Base-by-base conservation (phyloP, 441 rosid genomes). In the Sinapis alba region DNA sequence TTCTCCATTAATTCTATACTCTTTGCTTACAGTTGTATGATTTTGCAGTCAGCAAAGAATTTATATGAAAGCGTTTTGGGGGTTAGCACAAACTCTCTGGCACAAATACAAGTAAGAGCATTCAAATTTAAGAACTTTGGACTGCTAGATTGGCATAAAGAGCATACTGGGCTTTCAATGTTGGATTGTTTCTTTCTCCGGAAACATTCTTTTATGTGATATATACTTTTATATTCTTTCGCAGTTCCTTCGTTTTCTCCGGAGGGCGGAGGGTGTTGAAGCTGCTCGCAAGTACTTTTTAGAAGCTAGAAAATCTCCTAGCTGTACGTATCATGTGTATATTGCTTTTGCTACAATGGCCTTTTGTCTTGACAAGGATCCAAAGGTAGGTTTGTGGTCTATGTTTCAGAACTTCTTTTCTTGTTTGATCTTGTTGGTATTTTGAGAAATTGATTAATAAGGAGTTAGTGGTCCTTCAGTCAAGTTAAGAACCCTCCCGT, bases 261-360 rank as follows among this genome's bases (percentile, higher is more conserved):
- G 98, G 75, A 88, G 98, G 79, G 91, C 84, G 24, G 98, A 96
- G 84, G 99, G 99, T 65, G 87, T 89, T 73, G 98, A 96, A 87
- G 91, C 94, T 76, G 97, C 97, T 74, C 97, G 97, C 72, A 96
- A 96, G 86, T 93, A 93, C 81, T 96, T 96, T 78, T 76, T 93
- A 66, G 99, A 93, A 72, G 91, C 94, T 69, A 88, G 88, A 74
- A 93, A 96, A 81, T 93, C 96, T 68, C 94, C 96, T 32, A 83
- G 82, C 81, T 96, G 92, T 82, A 84, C 97, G 19, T 90, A 90
- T 79, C 99, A 96, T 80, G 96, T 96, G 71, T 96, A 87, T 78
- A 94, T 96, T 73, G 98, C 99, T 41, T 93, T 90, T 83, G 98
- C 97, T 18, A 85, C 80, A 76, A 89, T 96, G 91, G 97, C 91